phyloP scores from a whole-genome alignment of 352 stramenopile genomes.

The Stramenopiles sp. region DNA sequence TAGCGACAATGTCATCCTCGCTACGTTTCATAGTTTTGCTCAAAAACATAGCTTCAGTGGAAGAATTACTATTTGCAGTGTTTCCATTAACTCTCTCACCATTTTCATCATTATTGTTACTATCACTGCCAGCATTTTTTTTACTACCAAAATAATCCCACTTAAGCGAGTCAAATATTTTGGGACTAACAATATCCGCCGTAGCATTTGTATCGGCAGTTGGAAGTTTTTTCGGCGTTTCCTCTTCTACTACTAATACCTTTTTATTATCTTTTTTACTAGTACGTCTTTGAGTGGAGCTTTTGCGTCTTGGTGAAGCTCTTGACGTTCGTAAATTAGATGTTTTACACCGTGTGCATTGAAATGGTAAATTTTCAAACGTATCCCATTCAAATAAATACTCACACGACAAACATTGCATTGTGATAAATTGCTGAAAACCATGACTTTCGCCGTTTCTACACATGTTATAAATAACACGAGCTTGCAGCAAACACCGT shows the following conservation, averaged over 20 bases:
- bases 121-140: background rate
- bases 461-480: background rate
- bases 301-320: too few relatives aligned
- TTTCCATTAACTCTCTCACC: background rate
- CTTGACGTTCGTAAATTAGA: background rate
- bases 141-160: background rate
- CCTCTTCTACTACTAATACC: background rate
- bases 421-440: background rate
- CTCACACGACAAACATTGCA: too few relatives aligned
- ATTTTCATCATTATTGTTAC: background rate
- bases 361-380: background rate
- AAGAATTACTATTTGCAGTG: background rate
- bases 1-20: background rate
- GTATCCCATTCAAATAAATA: background rate
- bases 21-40: too few relatives aligned
- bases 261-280: background rate
- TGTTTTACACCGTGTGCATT: background rate
- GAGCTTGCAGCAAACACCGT: background rate
- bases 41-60: too few relatives aligned
- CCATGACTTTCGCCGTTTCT: background rate
- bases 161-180: too few relatives aligned
- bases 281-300: background rate
- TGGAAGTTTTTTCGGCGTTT: too few relatives aligned
- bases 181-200: too few relatives aligned
- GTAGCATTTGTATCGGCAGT: background rate